Conservation (phyloP, 768 basidiomycete species). For the Tephrocybe sp. region DNA sequence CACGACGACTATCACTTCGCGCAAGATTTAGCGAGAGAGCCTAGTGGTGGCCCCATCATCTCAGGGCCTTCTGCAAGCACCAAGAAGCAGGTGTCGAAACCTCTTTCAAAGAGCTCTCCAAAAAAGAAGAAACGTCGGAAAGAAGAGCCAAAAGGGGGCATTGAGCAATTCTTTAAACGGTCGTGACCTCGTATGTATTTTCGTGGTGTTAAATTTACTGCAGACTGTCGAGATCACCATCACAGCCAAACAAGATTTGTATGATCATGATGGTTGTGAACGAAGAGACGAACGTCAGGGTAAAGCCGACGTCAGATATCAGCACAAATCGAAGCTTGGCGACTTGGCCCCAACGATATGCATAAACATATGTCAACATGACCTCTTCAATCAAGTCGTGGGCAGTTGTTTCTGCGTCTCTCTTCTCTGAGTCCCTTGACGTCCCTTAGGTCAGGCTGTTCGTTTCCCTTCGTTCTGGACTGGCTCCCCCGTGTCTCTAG, state of each 20-base stretch:
- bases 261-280: slow-evolving; percentile 15
- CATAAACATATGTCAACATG: slow-evolving; percentile 15
- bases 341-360: too few species aligned
- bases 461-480: slow-evolving; percentile 21
- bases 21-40: slow-evolving; percentile 59
- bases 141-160: slow-evolving; percentile 11
- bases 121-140: slow-evolving; percentile 18
- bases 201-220: not conserved
- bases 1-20: slow-evolving; percentile 93
- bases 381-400: slow-evolving; percentile 5
- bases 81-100: not conserved
- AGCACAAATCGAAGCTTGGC: not conserved
- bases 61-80: slow-evolving; percentile 11
- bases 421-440: slow-evolving; percentile 12
- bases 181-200: slow-evolving; percentile 2
- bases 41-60: slow-evolving; percentile 20
- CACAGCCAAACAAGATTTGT: not conserved
- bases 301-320: too few species aligned
- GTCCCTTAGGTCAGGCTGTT: slow-evolving; percentile 10
- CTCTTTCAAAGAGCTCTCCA: slow-evolving; percentile 13
- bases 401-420: slow-evolving; percentile 5
- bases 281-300: too few species aligned
- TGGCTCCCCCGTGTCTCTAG: slow-evolving; percentile 20
- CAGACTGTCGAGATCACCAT: too few species aligned
- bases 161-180: slow-evolving; percentile 20